phyloP scores from a whole-genome alignment of 2,329 filamentous ascomycete genomes.

The Colletotrichum karsti region DNA sequence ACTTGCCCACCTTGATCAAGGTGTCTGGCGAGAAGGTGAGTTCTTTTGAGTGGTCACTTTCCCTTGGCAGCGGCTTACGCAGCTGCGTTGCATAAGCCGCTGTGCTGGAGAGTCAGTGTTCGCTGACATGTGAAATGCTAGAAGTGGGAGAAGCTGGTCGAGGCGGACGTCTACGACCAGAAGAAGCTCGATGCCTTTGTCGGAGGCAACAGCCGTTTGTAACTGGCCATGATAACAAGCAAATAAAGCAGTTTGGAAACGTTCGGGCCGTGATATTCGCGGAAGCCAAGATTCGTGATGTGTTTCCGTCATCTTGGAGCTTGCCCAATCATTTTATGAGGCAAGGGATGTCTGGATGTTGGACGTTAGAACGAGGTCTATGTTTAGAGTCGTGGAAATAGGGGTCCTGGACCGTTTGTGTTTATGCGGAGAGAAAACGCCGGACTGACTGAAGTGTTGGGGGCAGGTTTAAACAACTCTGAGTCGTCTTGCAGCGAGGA shows the following conservation, averaged over 20 bases:
- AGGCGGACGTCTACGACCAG: conserved; percentile 25
- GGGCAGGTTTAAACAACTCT: not conserved
- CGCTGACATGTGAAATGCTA: not conserved
- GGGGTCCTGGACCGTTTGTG: no score
- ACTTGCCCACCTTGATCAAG: conserved; percentile 25
- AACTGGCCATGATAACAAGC: no score
- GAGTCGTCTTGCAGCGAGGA: not conserved
- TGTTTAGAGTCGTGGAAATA: no score
- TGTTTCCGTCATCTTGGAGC: no score
- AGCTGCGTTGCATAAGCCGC: no score
- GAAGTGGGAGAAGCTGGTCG: conserved; percentile 27
- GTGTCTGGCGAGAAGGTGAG: conserved; percentile 18
- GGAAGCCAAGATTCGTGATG: no score
- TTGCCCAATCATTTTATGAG: no score
- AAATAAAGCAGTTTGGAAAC: no score
- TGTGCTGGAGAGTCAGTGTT: not conserved
- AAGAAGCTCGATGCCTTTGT: conserved; percentile 24
- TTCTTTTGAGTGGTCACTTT: not conserved
- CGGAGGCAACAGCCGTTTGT: conserved; percentile 2
- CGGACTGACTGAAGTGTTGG: not conserved
- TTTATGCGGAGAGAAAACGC: not conserved
- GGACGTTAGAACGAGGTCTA: no score
- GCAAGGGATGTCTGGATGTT: no score
- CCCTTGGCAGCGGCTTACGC: no score
- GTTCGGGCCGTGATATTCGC: no score